phyloP scores from a whole-genome alignment of 352 stramenopile species.

The Phytophthora ramorum region DNA sequence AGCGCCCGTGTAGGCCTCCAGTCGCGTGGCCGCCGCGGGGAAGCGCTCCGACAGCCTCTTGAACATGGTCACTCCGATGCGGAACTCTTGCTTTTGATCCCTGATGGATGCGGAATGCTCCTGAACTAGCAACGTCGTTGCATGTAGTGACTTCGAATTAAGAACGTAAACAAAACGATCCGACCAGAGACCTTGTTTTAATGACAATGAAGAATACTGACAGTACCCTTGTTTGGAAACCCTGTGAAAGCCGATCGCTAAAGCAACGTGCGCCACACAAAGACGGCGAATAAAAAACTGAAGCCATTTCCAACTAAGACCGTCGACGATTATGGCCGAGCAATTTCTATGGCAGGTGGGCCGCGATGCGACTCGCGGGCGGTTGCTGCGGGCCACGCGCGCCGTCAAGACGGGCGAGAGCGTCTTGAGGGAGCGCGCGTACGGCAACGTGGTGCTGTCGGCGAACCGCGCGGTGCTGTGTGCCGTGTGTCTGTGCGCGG shows the following conservation, averaged over 20 bases:
- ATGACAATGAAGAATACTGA: neutral
- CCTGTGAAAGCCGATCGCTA: neutral
- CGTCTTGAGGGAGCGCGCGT: slow-evolving; percentile 43
- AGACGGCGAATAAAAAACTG: neutral
- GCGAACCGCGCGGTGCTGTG: slow-evolving; percentile 39
- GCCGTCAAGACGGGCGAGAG: slow-evolving; percentile 35
- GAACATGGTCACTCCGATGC: slow-evolving; percentile 51
- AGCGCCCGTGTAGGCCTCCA: slow-evolving; percentile 63
- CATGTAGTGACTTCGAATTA: neutral
- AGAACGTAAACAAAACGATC: neutral
- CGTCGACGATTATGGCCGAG: slow-evolving; percentile 1
- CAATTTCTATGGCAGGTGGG: slow-evolving; percentile 46
- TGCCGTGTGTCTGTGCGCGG: slow-evolving; percentile 45
- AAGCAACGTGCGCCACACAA: neutral
- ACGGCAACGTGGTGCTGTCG: slow-evolving; percentile 47
- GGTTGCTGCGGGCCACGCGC: slow-evolving; percentile 38
- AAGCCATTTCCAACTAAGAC: slow-evolving; percentile 16
- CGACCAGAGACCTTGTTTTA: neutral
- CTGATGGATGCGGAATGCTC: slow-evolving; percentile 1
- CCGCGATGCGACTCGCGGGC: slow-evolving; percentile 28
- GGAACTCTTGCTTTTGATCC: neutral
- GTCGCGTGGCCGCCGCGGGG: slow-evolving; percentile 67
- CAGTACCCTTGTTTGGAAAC: neutral
- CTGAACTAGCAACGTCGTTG: neutral
- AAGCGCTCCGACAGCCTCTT: slow-evolving; percentile 85